A percentile compares a stretch with the other conserved stretches of the same genome.
Evolutionary conservation across 2,329 filamentous ascomycete genomes (phyloP).

Genomic region (Verticillium alfalfae): DNA sequence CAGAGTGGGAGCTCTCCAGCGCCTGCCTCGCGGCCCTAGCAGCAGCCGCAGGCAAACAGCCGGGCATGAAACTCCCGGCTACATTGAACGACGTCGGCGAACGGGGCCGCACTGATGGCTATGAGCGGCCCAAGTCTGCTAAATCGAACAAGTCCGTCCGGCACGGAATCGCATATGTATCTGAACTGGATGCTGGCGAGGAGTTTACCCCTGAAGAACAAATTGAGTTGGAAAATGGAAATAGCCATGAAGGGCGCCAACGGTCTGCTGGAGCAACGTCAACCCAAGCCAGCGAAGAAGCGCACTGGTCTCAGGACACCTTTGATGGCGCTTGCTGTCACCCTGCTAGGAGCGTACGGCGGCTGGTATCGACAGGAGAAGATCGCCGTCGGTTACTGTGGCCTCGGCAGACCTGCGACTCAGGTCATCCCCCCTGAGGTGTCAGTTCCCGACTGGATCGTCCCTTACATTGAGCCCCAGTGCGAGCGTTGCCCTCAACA

Average conservation of each 20-base stretch:
- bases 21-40: slow-evolving; percentile 40
- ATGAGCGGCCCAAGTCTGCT: slow-evolving; percentile 9
- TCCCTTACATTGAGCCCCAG: slow-evolving; percentile 65
- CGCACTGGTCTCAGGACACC: slow-evolving; percentile 28
- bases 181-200: slow-evolving; percentile 65
- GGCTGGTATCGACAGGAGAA: slow-evolving; percentile 93
- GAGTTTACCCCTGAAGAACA: slow-evolving; percentile 93
- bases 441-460: slow-evolving; percentile 65
- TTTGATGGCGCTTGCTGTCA: slow-evolving; percentile 64
- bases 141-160: slow-evolving; percentile 29
- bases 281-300: slow-evolving; percentile 24
- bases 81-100: slow-evolving; percentile 24
- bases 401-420: slow-evolving; percentile 63
- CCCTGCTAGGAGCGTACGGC: slow-evolving; percentile 66
- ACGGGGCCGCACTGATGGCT: slow-evolving; percentile 35
- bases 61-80: neutral
- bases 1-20: slow-evolving; percentile 75
- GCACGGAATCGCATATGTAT: slow-evolving; percentile 25
- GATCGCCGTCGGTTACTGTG: slow-evolving; percentile 92
- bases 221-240: slow-evolving; percentile 70
- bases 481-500: slow-evolving; percentile 90
- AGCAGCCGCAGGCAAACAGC: slow-evolving; percentile 44
- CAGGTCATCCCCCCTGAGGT: slow-evolving; percentile 42
- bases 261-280: slow-evolving; percentile 25
- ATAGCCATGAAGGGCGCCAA: slow-evolving; percentile 45